Evolutionary conservation across 1,139 yeast genomes (phyloP).

Genomic region (Pichia sp.): DNA sequence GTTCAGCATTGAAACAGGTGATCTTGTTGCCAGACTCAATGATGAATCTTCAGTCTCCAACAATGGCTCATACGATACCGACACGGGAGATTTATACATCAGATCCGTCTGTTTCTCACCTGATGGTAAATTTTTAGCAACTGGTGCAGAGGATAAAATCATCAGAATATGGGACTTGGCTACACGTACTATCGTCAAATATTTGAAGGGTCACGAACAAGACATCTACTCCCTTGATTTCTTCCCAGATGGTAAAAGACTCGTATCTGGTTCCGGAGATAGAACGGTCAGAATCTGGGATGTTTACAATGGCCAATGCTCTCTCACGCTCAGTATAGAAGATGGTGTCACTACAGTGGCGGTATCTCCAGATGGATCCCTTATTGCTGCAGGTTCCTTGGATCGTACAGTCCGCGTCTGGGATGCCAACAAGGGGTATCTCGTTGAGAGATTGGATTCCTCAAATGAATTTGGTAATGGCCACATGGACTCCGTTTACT

Average conservation of each 20-base stretch:
- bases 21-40: slow-evolving; percentile 74
- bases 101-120: slow-evolving; percentile 96
- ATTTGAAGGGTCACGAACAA: slow-evolving; percentile 93
- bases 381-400: slow-evolving; percentile 93
- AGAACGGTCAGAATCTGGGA: slow-evolving; percentile 98
- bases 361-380: slow-evolving; percentile 89
- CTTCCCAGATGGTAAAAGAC: slow-evolving; percentile 90
- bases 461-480: slow-evolving; percentile 87
- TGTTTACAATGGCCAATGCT: slow-evolving; percentile 84
- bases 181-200: slow-evolving; percentile 78
- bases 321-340: slow-evolving; percentile 82
- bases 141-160: slow-evolving; percentile 97
- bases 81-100: slow-evolving; percentile 78
- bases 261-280: slow-evolving; percentile 96
- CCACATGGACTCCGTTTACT: slow-evolving; percentile 93
- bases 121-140: slow-evolving; percentile 90
- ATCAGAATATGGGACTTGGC: slow-evolving; percentile 96
- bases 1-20: slow-evolving; percentile 88
- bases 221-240: slow-evolving; percentile 95
- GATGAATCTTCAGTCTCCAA: slow-evolving; percentile 59
- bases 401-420: slow-evolving; percentile 96
- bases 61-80: slow-evolving; percentile 34
- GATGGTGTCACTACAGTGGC: slow-evolving; percentile 99
- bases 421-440: slow-evolving; percentile 91
- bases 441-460: slow-evolving; percentile 88